These are phyloP conservation scores for Colletotrichum lindemuthianum DNA, from an alignment of 2,329 filamentous ascomycete species.

Conservation along the genomic window DNA sequence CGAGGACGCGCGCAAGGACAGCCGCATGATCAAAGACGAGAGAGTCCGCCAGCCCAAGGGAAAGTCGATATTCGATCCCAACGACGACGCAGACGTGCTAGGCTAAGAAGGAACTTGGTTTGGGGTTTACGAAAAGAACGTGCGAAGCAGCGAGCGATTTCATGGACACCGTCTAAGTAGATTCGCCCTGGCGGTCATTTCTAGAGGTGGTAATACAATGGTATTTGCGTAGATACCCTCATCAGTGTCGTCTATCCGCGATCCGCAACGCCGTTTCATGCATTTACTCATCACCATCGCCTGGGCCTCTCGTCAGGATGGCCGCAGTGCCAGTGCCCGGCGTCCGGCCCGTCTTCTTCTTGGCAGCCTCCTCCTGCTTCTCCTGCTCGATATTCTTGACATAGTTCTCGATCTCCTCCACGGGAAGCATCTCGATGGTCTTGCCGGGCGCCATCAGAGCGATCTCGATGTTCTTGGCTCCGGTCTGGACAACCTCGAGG, in stretches of 20 bases:
- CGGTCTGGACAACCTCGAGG: conserved; percentile 96
- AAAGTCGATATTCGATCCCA: conserved; percentile 79
- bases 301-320: conserved; percentile 74
- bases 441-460: conserved; percentile 97
- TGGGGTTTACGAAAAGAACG: conserved; percentile 14
- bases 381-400: conserved; percentile 99
- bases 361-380: conserved; percentile 98
- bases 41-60: conserved; percentile 69
- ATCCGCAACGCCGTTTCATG: conserved; percentile 32
- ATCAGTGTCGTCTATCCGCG: conserved; percentile 33
- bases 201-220: conserved; percentile 52
- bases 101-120: conserved; percentile 62
- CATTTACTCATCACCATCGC: conserved; percentile 43
- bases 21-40: conserved; percentile 93
- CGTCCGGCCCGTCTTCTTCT: conserved; percentile 88
- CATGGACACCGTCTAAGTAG: conserved; percentile 30
- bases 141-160: conserved; percentile 31
- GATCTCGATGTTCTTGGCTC: conserved; percentile 99
- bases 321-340: conserved; percentile 76
- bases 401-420: conserved; percentile 95
- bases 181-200: conserved; percentile 38
- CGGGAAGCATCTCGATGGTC: conserved; percentile 89
- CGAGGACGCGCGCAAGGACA: conserved; percentile 87
- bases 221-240: conserved; percentile 39
- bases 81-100: conserved; percentile 77